Evolutionary conservation across 192 early-diverging fungal species (phyloP), one percentile per base, ranked within the genome.

Genomic region (Gonapodya prolifera): DNA sequence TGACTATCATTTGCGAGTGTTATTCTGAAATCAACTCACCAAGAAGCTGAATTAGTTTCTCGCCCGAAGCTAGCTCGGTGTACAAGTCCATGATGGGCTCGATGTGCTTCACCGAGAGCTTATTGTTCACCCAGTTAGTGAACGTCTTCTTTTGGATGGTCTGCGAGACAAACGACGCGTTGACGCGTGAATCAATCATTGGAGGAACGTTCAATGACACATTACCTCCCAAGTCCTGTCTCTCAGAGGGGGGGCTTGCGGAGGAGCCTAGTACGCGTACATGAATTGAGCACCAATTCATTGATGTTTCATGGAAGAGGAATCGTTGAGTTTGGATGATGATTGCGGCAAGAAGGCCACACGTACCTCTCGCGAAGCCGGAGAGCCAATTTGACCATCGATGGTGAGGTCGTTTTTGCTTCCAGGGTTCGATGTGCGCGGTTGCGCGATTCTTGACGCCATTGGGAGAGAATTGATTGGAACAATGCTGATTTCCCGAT

Each of bases 111-210:
- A 86, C 79, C 69, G 84, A 84, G 16, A 94, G 83, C 71, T 93
- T 92, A 75, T 87, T 93, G 81, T 94, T 94, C 32, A 93, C 90
- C 93, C 91, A 90, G 30, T 86, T 86, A 45, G 85, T 89, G 23
- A 89, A 83, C 30, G 88, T 98, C 83, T 98, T 98, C 83, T 93
- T 91, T 82, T 98, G 96, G 34, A 96, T 92, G 2, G 77, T 81
- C 87, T 98, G 95, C 95, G 8, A 61, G 8, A 61, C 45, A 61
- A 23, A 61, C 45, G 23, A 61, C 23, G 45, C 45, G 45, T 61
- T 61, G 8, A 23, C 8, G 23, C 23, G 45, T 61, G 45, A 61
- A 61, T 61, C 8, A 23, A 61, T 8, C 45, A 23, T 16, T 16
- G 8, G 45, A 61, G 8, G 45, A 16, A 16, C 8, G 23, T 61